Conservation (phyloP, 2,329 filamentous ascomycete genomes). For the Colletotrichum trifolii region DNA sequence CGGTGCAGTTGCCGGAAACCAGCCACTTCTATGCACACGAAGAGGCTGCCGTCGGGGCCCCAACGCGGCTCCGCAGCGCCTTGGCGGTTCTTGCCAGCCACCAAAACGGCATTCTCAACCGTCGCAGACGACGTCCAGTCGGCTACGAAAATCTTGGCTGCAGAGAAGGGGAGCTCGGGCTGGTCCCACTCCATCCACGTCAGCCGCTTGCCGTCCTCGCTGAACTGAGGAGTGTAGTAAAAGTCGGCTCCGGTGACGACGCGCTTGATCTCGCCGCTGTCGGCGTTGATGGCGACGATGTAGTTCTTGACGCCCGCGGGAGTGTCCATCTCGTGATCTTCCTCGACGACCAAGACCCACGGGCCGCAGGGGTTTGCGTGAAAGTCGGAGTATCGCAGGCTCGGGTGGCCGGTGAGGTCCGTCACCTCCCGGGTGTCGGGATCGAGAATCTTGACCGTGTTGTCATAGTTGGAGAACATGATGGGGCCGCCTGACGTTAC, state of each 20-base stretch:
- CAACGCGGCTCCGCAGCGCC: constrained; percentile 63
- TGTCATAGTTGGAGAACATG: constrained; percentile 58
- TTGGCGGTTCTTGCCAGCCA: constrained; percentile 56
- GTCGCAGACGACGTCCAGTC: constrained; percentile 50
- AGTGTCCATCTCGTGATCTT: constrained; percentile 56
- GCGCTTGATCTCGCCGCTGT: constrained; percentile 53
- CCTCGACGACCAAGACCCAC: constrained; percentile 63
- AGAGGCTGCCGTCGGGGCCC: constrained; percentile 59
- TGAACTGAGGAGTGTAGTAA: constrained; percentile 62
- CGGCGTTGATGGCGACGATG: constrained; percentile 52
- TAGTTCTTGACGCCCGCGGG: constrained; percentile 49
- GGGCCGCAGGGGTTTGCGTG: constrained; percentile 49
- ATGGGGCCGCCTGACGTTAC: constrained; percentile 52
- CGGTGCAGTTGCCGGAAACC: constrained; percentile 61
- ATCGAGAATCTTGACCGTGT: constrained; percentile 55
- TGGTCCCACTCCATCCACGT: constrained; percentile 67
- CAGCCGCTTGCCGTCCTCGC: constrained; percentile 55
- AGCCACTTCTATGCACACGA: constrained; percentile 58
- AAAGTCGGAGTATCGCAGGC: constrained; percentile 60
- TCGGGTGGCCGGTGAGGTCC: constrained; percentile 45
- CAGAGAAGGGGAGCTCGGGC: constrained; percentile 63
- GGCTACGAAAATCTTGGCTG: constrained; percentile 56
- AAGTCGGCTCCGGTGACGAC: constrained; percentile 61
- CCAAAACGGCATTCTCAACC: constrained; percentile 44
- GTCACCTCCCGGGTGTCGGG: constrained; percentile 48